Percentiles rank a stretch among this genome's conserved stretches.
Conservation (phyloP, 2,329 filamentous ascomycete species). For the Hypocrella siamensis region DNA sequence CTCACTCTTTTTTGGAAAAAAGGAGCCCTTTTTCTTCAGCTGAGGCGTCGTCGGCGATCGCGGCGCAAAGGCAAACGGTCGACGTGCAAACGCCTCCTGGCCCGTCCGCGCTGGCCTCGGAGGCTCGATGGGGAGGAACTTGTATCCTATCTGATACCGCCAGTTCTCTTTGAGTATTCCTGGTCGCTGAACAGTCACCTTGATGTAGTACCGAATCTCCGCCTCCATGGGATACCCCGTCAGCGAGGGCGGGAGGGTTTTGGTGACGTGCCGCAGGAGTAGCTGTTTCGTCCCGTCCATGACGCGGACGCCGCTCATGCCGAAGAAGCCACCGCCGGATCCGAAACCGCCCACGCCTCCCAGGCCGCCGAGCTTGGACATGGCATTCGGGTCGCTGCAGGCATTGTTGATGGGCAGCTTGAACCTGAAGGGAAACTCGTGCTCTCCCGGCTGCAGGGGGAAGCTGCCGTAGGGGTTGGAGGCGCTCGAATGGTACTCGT, state of each 20-base stretch:
- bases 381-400: slow-evolving; percentile 39
- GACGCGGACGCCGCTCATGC: slow-evolving; percentile 36
- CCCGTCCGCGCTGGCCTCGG: slow-evolving; percentile 51
- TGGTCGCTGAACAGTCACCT: slow-evolving; percentile 84
- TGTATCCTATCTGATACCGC: slow-evolving; percentile 52
- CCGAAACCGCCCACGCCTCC: slow-evolving; percentile 36
- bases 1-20: slow-evolving; percentile 35
- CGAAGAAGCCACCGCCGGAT: slow-evolving; percentile 27
- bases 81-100: slow-evolving; percentile 72
- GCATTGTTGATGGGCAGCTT: slow-evolving; percentile 65
- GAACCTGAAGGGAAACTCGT: slow-evolving; percentile 66
- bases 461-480: slow-evolving; percentile 30
- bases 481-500: slow-evolving; percentile 26
- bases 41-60: slow-evolving; percentile 14
- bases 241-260: slow-evolving; percentile 76
- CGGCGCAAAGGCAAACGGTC: slow-evolving; percentile 44
- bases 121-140: slow-evolving; percentile 85
- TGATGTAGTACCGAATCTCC: slow-evolving; percentile 87
- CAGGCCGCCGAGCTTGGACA: slow-evolving; percentile 37
- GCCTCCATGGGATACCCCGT: slow-evolving; percentile 76
- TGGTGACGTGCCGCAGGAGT: slow-evolving; percentile 57
- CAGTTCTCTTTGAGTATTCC: slow-evolving; percentile 85
- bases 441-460: slow-evolving; percentile 50
- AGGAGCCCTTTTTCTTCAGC: slow-evolving; percentile 36
- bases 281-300: slow-evolving; percentile 50